Base-by-base conservation (phyloP, 495 filamentous ascomycete genomes). In the Hyaloscypha bicolor region DNA sequence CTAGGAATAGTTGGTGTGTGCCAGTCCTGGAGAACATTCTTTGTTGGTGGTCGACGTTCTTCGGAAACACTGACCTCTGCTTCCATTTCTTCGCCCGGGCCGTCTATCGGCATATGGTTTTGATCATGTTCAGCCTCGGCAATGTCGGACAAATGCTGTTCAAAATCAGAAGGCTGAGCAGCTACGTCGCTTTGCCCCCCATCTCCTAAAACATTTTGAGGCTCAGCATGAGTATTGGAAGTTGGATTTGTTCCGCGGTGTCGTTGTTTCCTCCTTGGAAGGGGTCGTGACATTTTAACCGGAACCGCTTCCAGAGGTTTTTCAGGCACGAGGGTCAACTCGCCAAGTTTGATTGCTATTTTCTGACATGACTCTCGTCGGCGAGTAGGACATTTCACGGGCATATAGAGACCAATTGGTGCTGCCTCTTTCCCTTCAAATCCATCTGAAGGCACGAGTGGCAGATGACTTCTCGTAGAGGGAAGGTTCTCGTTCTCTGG, bases 401-500 rank as follows among this genome's bases (percentile, higher is more conserved):
- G 60, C 67, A 69, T 67, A 30, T 35, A 42, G 16, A 21, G 29
- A 22, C 62, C 65, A 33, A 62, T 67, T 9, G 67, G 67, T 19
- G 57, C 3, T 3, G 64, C 65, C 65, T 73, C 71, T 19, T 57
- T 58, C 12, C 71, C 71, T 32, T 70, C 62, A 65, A 73, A 73
- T 3, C 71, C 71, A 58, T 73, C 71, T 2, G 65, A 68, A 25
- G 25, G 25, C 25, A 25, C 25, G 25, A 25, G 9, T 55, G 45
- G 57, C 25, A 19, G 16, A 14, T 0, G 16, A 16, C 3, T 21
- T 19, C 21, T 37, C 37, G 8, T 8, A 4, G n/a, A 30, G 21
- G 25, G 52, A 8, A 16, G 35, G 29, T 35, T 31, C 19, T 3
- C 19, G 0, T 48, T 4, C 32, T 61, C 62, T 57, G 66, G 70